A percentile compares a stretch with the other conserved stretches of the same genome.
These are phyloP conservation scores for Ilex aquifolium DNA, from an alignment of 257 asterid species.

Conservation along the genomic window DNA sequence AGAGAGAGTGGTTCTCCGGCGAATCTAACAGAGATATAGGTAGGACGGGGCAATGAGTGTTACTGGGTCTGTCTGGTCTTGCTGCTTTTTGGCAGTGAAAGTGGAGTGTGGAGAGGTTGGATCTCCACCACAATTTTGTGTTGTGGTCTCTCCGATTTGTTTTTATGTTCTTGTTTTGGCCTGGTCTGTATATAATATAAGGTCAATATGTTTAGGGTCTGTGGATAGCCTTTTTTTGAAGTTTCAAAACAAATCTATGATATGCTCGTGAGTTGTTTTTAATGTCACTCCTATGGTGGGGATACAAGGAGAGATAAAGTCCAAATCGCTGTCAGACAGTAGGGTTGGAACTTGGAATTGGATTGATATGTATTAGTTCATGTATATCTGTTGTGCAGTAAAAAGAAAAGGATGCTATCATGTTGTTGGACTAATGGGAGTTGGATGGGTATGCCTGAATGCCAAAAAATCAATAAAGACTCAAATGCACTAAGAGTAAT, in stretches of 20 bases:
- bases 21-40: slow-evolving; percentile 1
- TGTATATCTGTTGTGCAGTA: slow-evolving; percentile 43
- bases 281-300: too few relatives aligned
- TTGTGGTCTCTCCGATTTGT: slow-evolving; percentile 36
- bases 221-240: slow-evolving; percentile 68
- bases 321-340: too few relatives aligned
- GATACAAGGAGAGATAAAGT: too few relatives aligned
- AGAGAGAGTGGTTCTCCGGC: too few relatives aligned
- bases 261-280: slow-evolving; percentile 57
- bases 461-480: too few relatives aligned
- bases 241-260: slow-evolving; percentile 33
- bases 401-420: slow-evolving; percentile 9
- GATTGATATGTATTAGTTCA: slow-evolving; percentile 2
- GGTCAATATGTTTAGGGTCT: slow-evolving; percentile 13
- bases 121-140: slow-evolving; percentile 60
- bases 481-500: too few relatives aligned
- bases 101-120: slow-evolving; percentile 34
- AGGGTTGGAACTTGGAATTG: too few relatives aligned
- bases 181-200: slow-evolving; percentile 3
- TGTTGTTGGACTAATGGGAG: too few relatives aligned
- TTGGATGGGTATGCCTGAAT: too few relatives aligned
- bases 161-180: slow-evolving; percentile 40
- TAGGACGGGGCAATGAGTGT: neutral
- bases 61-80: neutral
- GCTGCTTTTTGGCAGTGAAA: slow-evolving; percentile 11